These are phyloP conservation scores for Eremochloa ophiuroides DNA, from an alignment of 176 grass and related monocot genomes.

Conservation along the genomic window DNA sequence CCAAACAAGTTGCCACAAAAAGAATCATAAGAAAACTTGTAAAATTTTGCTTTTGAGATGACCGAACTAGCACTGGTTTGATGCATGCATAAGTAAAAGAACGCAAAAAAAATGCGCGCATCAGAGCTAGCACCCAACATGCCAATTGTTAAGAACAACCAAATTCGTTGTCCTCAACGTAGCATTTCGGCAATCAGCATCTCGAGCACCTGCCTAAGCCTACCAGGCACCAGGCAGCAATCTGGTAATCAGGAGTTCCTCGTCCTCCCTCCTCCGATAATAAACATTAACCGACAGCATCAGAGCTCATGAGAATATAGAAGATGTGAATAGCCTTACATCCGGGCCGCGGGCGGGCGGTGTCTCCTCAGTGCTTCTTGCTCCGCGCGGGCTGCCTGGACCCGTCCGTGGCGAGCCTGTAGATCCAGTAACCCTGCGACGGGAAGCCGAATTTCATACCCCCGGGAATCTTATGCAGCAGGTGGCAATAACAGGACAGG, in stretches of 20 bases:
- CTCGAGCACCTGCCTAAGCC: neutral
- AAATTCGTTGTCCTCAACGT: neutral
- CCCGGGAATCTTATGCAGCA: neutral
- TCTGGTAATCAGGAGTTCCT: neutral
- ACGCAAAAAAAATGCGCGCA: neutral
- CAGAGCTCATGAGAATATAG: neutral
- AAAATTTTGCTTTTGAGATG: neutral
- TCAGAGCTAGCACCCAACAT: neutral
- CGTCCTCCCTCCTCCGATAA: neutral
- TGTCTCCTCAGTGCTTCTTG: conserved; percentile 55
- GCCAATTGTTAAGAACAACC: neutral
- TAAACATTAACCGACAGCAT: neutral
- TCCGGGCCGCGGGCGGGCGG: neutral
- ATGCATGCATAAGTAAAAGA: neutral
- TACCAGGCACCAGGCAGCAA: neutral
- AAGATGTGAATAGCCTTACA: conserved; percentile 7
- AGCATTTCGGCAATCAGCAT: neutral
- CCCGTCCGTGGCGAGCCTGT: conserved; percentile 71
- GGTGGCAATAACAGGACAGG: neutral
- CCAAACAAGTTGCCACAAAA: neutral
- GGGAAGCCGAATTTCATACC: conserved; percentile 10
- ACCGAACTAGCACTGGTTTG: neutral
- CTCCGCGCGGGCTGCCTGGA: conserved; percentile 58
- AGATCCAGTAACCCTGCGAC: conserved; percentile 90
- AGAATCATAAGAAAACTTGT: neutral